Percentiles rank a stretch among this genome's conserved stretches.
Conservation (phyloP, 2,329 filamentous ascomycete genomes). For the Aspergillus arachidicola region DNA sequence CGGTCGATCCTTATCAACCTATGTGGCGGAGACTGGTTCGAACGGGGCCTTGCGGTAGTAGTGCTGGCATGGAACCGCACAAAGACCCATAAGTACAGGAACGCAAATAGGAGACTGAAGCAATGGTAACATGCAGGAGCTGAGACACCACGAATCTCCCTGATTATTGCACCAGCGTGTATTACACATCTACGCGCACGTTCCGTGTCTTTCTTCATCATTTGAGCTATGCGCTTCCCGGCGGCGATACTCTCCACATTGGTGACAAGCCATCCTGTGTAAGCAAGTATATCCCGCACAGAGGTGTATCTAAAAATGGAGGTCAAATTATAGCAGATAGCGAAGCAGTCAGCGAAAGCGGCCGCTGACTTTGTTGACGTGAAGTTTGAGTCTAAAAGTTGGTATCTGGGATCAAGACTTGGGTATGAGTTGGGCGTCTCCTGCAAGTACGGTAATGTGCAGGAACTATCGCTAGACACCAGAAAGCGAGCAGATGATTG, state of each 20-base stretch:
- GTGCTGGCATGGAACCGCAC: background rate
- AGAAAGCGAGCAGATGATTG: background rate
- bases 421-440: background rate
- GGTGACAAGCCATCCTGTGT: background rate
- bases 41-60: fast-evolving
- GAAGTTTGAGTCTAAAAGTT: background rate
- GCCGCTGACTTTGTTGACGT: background rate
- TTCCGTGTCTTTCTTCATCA: background rate
- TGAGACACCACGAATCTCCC: background rate
- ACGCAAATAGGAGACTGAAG: background rate
- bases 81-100: background rate
- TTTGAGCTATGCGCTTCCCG: background rate
- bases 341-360: background rate
- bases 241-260: background rate
- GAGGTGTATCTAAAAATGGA: background rate
- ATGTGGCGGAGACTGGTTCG: background rate
- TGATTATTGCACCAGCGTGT: background rate
- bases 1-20: background rate
- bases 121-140: background rate
- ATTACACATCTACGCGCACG: background rate
- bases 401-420: background rate
- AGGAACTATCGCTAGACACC: background rate
- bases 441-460: too few species aligned
- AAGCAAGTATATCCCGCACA: background rate
- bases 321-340: background rate